Conservation (phyloP, 805 yeast species). For the Torulaspora indica region DNA sequence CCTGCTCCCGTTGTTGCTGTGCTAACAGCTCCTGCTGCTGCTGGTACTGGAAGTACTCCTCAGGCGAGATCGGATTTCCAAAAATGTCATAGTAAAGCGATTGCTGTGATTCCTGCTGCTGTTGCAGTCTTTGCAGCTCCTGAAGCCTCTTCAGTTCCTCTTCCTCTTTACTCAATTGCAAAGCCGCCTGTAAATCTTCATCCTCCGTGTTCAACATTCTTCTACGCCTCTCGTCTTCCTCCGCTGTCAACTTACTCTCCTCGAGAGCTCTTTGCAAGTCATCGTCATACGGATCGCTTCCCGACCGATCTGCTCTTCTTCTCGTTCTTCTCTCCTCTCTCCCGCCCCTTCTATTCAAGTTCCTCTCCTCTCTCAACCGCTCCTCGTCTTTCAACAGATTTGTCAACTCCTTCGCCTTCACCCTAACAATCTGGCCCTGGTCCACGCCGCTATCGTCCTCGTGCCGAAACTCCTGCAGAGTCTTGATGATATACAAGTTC, state of each 20-base stretch:
- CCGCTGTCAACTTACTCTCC: constrained; percentile 74
- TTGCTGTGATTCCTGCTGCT: constrained; percentile 25
- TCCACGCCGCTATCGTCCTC: constrained; percentile 72
- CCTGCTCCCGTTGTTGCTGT: constrained; percentile 31
- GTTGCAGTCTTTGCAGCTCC: constrained; percentile 25
- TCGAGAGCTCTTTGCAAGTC: constrained; percentile 78
- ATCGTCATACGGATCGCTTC: constrained; percentile 54
- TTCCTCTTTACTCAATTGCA: constrained; percentile 29
- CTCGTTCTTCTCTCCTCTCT: constrained; percentile 36
- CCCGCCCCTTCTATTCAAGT: constrained; percentile 36
- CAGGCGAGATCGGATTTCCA: constrained; percentile 37
- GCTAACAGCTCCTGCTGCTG: constrained; percentile 30
- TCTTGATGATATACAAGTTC: constrained; percentile 80
- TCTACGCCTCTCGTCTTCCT: constrained; percentile 65
- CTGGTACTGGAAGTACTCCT: constrained; percentile 35
- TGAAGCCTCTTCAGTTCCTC: constrained; percentile 28
- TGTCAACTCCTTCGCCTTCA: constrained; percentile 84
- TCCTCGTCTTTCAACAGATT: constrained; percentile 74
- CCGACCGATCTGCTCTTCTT: constrained; percentile 20
- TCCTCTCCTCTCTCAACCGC: constrained; percentile 66
- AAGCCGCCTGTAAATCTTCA: constrained; percentile 27
- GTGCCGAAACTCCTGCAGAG: constrained; percentile 82
- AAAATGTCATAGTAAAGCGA: constrained; percentile 35
- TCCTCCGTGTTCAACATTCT: constrained; percentile 27
- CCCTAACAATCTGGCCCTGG: constrained; percentile 81